Percentiles rank a stretch among this genome's conserved stretches.
These are phyloP conservation scores for Sporothrix pseudoabietina DNA, from an alignment of 2,329 filamentous ascomycete genomes.

Conservation along the genomic window DNA sequence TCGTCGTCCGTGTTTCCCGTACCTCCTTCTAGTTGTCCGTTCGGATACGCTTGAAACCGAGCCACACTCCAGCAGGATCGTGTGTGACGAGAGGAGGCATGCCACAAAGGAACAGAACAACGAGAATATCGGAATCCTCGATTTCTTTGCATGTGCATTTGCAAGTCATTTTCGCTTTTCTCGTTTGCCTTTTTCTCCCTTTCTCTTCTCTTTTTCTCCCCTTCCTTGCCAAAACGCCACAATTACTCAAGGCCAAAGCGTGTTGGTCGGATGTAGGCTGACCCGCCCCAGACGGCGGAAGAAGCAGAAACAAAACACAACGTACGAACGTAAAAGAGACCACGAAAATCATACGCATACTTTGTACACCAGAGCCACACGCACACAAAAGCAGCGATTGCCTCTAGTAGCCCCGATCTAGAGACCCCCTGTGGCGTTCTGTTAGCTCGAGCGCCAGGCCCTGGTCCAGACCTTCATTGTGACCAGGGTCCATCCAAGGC, in stretches of 20 bases:
- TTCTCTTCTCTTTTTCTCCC: background rate
- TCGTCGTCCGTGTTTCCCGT: background rate
- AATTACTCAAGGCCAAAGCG: background rate
- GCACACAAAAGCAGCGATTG: background rate
- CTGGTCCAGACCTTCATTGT: background rate
- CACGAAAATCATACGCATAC: background rate
- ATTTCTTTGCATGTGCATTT: background rate
- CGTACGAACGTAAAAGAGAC: background rate
- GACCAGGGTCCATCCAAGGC: slow-evolving; percentile 5
- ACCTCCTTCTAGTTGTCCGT: background rate
- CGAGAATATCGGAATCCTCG: background rate
- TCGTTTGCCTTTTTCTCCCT: background rate
- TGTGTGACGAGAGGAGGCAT: background rate
- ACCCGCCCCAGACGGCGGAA: slow-evolving; percentile 6
- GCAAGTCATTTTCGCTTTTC: background rate
- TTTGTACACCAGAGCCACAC: background rate
- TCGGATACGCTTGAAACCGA: slow-evolving; percentile 19
- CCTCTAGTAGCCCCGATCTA: slow-evolving; percentile 16
- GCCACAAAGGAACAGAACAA: background rate
- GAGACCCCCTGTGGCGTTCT: slow-evolving; percentile 5
- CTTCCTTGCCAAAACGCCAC: background rate
- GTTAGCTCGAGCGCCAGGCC: background rate
- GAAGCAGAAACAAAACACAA: background rate
- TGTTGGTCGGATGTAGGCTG: slow-evolving; percentile 1
- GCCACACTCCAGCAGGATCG: slow-evolving; percentile 2